These are phyloP conservation scores for Kluyveromyces lactis DNA, from an alignment of 805 yeast genomes.

Conservation along the genomic window DNA sequence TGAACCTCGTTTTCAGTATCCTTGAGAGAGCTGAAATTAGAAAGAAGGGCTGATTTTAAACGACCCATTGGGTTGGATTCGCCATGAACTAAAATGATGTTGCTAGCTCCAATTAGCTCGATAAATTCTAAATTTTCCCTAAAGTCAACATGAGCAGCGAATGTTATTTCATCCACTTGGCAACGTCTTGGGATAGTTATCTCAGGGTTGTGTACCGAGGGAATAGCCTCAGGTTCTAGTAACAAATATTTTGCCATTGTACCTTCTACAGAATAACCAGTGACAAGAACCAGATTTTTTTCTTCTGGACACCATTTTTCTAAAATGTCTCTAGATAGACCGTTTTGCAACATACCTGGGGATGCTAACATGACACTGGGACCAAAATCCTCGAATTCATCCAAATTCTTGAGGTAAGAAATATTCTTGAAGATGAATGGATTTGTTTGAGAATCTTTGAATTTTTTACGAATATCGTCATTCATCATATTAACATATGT, in stretches of 20 bases:
- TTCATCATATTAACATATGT: slow-evolving; percentile 97
- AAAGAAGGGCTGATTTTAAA: slow-evolving; percentile 80
- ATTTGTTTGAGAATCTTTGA: slow-evolving; percentile 70
- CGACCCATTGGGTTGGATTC: slow-evolving; percentile 99
- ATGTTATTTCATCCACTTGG: slow-evolving; percentile 85
- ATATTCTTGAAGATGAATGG: slow-evolving; percentile 88
- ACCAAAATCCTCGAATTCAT: slow-evolving; percentile 83
- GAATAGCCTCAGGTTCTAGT: slow-evolving; percentile 86
- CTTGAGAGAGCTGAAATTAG: slow-evolving; percentile 73
- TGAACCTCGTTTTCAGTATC: slow-evolving; percentile 85
- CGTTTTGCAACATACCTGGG: slow-evolving; percentile 98
- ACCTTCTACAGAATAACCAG: slow-evolving; percentile 98
- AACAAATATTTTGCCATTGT: slow-evolving; percentile 89
- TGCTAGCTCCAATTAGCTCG: slow-evolving; percentile 75
- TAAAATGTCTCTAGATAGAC: slow-evolving; percentile 80
- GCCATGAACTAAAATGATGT: slow-evolving; percentile 91
- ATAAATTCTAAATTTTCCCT: slow-evolving; percentile 89
- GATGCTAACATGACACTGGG: slow-evolving; percentile 95
- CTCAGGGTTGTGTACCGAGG: slow-evolving; percentile 75
- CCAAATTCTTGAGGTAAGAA: slow-evolving; percentile 69
- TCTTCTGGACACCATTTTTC: slow-evolving; percentile 98
- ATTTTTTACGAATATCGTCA: slow-evolving; percentile 70
- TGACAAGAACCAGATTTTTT: slow-evolving; percentile 74
- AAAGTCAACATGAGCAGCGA: slow-evolving; percentile 99
- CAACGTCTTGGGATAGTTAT: slow-evolving; percentile 78